These are phyloP conservation scores for Pseudonitzschia delicatissima DNA, from an alignment of 108 stramenopile genomes.

Conservation along the genomic window DNA sequence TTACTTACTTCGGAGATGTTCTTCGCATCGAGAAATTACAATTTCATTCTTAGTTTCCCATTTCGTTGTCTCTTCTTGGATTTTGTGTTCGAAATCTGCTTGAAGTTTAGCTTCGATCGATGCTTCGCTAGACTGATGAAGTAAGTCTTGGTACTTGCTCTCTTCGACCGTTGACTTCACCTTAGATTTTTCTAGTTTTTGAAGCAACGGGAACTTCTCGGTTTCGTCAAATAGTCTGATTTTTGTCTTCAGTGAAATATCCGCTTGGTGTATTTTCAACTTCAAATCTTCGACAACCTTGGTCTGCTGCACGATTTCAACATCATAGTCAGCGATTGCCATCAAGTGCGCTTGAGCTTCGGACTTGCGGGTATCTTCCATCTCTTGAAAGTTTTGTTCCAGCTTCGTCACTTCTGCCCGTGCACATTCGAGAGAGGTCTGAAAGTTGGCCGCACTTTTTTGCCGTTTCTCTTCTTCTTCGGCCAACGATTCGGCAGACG, in stretches of 20 bases:
- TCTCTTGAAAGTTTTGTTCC: neutral
- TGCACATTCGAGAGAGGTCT: neutral
- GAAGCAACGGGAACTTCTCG: neutral
- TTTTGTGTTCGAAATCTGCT: conserved; percentile 2
- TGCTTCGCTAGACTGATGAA: neutral
- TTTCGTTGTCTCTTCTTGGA: neutral
- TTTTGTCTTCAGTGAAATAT: conserved; percentile 1
- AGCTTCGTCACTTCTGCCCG: conserved; percentile 4
- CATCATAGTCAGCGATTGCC: neutral
- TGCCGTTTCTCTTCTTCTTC: conserved; percentile 3
- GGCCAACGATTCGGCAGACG: neutral
- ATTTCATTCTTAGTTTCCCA: neutral
- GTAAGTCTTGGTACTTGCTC: neutral
- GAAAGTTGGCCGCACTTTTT: neutral
- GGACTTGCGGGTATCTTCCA: neutral
- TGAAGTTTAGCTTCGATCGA: conserved; percentile 1
- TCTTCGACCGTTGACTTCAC: neutral
- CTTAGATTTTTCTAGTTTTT: neutral
- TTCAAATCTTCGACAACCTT: neutral
- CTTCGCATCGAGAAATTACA: neutral
- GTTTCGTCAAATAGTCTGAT: conserved; percentile 7
- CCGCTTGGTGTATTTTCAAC: conserved; percentile 5
- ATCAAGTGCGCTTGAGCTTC: neutral
- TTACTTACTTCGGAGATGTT: neutral
- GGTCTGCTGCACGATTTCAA: neutral